Evolutionary conservation across 2,329 filamentous ascomycete species (phyloP).

Genomic region (Colletotrichum shisoi): DNA sequence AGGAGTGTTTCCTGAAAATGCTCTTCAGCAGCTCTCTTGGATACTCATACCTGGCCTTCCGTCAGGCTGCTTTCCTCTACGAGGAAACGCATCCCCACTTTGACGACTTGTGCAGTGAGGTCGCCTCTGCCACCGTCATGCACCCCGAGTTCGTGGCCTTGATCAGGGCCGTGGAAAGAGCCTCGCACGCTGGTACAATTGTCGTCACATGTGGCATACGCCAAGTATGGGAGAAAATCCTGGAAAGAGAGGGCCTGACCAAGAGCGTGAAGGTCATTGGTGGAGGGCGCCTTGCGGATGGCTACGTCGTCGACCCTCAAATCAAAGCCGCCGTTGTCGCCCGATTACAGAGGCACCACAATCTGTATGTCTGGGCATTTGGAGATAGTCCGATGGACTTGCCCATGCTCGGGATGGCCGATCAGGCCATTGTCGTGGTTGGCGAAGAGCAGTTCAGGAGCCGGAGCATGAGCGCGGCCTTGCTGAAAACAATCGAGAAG

Average conservation of each 20-base stretch:
- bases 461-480: constrained; percentile 59
- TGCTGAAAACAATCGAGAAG: constrained; percentile 53
- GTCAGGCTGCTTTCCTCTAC: constrained; percentile 61
- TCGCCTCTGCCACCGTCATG: constrained; percentile 54
- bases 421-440: constrained; percentile 64
- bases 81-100: constrained; percentile 57
- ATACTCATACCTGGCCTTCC: constrained; percentile 64
- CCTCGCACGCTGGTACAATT: constrained; percentile 54
- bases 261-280: constrained; percentile 60
- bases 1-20: constrained; percentile 48
- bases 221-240: constrained; percentile 63
- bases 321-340: constrained; percentile 58
- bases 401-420: constrained; percentile 62
- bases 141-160: constrained; percentile 59
- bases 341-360: constrained; percentile 46
- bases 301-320: constrained; percentile 58
- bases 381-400: constrained; percentile 69
- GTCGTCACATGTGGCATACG: constrained; percentile 65
- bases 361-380: constrained; percentile 61
- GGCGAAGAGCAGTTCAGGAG: constrained; percentile 58
- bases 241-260: constrained; percentile 54
- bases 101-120: constrained; percentile 54
- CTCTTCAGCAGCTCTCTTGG: constrained; percentile 58
- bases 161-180: constrained; percentile 46
- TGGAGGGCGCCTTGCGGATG: constrained; percentile 56